Percentiles rank a stretch among this genome's conserved stretches.
These are phyloP conservation scores for Gymnopilus junonius DNA, from an alignment of 768 basidiomycete genomes.

Conservation along the genomic window DNA sequence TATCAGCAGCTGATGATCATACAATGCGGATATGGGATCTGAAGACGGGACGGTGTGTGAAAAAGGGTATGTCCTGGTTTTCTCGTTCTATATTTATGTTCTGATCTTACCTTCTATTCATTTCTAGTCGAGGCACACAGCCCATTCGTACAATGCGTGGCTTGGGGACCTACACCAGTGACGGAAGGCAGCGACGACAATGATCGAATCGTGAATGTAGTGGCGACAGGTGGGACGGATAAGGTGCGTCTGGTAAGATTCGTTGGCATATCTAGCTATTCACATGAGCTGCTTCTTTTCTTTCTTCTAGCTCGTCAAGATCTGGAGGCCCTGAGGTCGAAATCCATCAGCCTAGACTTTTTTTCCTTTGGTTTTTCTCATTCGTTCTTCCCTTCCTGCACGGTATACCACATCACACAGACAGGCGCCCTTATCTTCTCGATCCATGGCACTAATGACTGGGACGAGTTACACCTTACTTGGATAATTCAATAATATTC, in stretches of 20 bases:
- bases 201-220: slow-evolving; percentile 70
- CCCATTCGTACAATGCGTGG: slow-evolving; percentile 80
- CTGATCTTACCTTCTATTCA: neutral
- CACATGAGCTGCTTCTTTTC: neutral
- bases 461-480: neutral
- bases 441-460: neutral
- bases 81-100: neutral
- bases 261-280: neutral
- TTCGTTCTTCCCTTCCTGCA: neutral
- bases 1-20: slow-evolving; percentile 94
- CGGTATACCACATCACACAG: neutral
- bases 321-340: slow-evolving; percentile 25
- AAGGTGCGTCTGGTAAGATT: slow-evolving; percentile 34
- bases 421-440: neutral
- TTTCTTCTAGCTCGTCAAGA: slow-evolving; percentile 24
- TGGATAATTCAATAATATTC: slow-evolving; percentile 6
- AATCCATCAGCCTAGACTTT: neutral
- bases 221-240: slow-evolving; percentile 72
- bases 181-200: slow-evolving; percentile 43
- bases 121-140: slow-evolving; percentile 75
- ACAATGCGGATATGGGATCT: slow-evolving; percentile 92
- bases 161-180: slow-evolving; percentile 66
- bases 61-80: slow-evolving; percentile 42
- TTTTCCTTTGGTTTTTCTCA: neutral
- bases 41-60: slow-evolving; percentile 81